These are phyloP conservation scores for Prosopis cineraria DNA, from an alignment of 306 rosid genomes.

Conservation along the genomic window DNA sequence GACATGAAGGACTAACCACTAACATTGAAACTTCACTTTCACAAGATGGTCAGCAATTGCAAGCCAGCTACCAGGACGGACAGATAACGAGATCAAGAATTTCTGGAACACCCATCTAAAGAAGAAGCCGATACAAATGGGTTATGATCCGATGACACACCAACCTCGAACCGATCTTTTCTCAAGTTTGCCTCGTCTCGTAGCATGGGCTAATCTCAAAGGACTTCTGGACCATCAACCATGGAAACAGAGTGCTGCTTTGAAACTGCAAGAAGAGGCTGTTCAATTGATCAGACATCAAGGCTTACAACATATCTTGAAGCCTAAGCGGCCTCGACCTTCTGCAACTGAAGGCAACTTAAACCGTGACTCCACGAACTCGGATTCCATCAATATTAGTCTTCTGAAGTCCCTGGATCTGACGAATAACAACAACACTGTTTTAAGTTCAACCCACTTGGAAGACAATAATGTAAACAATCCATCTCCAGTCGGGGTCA, in stretches of 20 bases:
- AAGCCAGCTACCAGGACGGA: conserved; percentile 35
- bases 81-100: conserved; percentile 44
- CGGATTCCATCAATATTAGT: conserved; percentile 35
- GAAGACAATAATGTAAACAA: conserved; percentile 34
- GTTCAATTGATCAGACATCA: conserved; percentile 61
- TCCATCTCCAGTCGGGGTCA: conserved; percentile 25
- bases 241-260: conserved; percentile 53
- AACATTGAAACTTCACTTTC: not conserved
- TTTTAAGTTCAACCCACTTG: conserved; percentile 19
- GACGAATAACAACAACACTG: conserved; percentile 28
- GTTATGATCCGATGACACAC: conserved; percentile 46
- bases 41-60: conserved; percentile 45
- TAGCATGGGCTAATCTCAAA: conserved; percentile 67
- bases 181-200: conserved; percentile 64
- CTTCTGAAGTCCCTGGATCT: conserved; percentile 41
- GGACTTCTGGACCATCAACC: conserved; percentile 48
- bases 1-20: not conserved
- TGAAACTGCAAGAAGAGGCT: conserved; percentile 58
- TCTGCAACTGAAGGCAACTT: conserved; percentile 11
- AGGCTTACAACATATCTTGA: conserved; percentile 55
- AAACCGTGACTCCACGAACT: conserved; percentile 28
- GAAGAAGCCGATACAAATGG: conserved; percentile 47
- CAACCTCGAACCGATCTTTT: conserved; percentile 59
- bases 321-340: conserved; percentile 50
- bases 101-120: conserved; percentile 44